Base-by-base conservation (phyloP, 148 eudicot genomes). In the Drosera capensis region DNA sequence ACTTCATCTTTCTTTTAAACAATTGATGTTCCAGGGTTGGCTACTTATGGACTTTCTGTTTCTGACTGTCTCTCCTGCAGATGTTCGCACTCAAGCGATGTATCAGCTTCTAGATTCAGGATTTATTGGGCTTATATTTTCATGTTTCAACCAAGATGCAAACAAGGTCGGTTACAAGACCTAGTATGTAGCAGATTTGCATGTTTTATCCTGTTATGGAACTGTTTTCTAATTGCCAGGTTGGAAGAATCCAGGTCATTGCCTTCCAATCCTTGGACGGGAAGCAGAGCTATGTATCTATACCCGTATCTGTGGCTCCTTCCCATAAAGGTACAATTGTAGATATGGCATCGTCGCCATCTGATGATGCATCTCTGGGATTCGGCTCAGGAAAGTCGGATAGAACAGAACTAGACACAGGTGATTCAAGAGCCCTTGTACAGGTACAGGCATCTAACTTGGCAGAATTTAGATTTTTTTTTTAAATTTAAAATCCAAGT, bases 1-100 rank as follows among this genome's bases (percentile, higher is more conserved):
- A n/a, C n/a, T n/a, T n/a, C n/a, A n/a, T n/a, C n/a, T n/a, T n/a
- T n/a, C n/a, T n/a, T n/a, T n/a, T n/a, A n/a, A n/a, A n/a, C n/a
- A n/a, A n/a, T n/a, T n/a, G n/a, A n/a, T n/a, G n/a, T n/a, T n/a
- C n/a, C n/a, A n/a, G n/a, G n/a, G n/a, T n/a, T n/a, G n/a, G n/a
- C n/a, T n/a, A n/a, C n/a, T n/a, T n/a, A n/a, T n/a, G n/a, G n/a
- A n/a, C n/a, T n/a, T n/a, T n/a, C n/a, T n/a, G n/a, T n/a, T n/a
- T n/a, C n/a, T n/a, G n/a, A n/a, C n/a, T n/a, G n/a, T n/a, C n/a
- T n/a, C n/a, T n/a, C n/a, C 45, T 76, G 55, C 75, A 92, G 99
- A 92, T 74, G 99, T 92, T 62, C 90, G 95, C 55, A 92, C 99
- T 43, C 99, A 92, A 63, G 95, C 90, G 29, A 85, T 92, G 99